Evolutionary conservation across 2,329 filamentous ascomycete species (phyloP), one percentile per base, ranked within the genome.

Genomic region (Talaromyces sp.): DNA sequence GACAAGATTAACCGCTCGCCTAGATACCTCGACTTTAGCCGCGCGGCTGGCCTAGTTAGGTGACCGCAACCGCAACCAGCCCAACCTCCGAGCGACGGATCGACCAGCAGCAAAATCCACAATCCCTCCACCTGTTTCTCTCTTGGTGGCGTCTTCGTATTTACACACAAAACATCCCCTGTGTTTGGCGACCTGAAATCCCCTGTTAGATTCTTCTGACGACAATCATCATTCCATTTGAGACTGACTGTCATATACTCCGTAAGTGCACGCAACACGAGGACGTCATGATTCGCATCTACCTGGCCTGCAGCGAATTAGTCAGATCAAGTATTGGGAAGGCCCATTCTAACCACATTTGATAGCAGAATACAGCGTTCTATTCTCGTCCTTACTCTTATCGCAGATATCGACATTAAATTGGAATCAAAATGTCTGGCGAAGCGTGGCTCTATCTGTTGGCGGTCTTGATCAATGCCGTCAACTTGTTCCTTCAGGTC

Each of bases 401-500:
- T 53, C 51, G 37, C 37, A 15, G 25, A 21, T 10, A 22, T 17
- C 28, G 31, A 54, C 15, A 28, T 46, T 13, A n/a, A 2, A 33
- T 13, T 28, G 33, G n/a, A 21, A 60, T 67, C 76, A 86, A 75
- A 73, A 97, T 97, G 92, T 96, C 92, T 71, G 92, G 92, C 77
- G 92, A 97, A 84, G 92, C 92, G 76, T 97, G 94, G 94, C 82
- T 99, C 75, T 99, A 95, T 81, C 87, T 99, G 70, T 84, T 99
- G 78, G 88, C 93, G 79, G 95, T 99, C 77, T 84, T 99, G 75
- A 95, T 99, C 82, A 99, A 99, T 81, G 94, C 94, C 81, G 92
- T 99, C 85, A 99, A 99, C 83, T 85, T 99, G 72, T 99, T 99
- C 79, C 84, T 99, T 59, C 95, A 99, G 81, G 94, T 99, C 69